phyloP scores from a whole-genome alignment of 2,329 filamentous ascomycete species.

The Phialophora expanda region DNA sequence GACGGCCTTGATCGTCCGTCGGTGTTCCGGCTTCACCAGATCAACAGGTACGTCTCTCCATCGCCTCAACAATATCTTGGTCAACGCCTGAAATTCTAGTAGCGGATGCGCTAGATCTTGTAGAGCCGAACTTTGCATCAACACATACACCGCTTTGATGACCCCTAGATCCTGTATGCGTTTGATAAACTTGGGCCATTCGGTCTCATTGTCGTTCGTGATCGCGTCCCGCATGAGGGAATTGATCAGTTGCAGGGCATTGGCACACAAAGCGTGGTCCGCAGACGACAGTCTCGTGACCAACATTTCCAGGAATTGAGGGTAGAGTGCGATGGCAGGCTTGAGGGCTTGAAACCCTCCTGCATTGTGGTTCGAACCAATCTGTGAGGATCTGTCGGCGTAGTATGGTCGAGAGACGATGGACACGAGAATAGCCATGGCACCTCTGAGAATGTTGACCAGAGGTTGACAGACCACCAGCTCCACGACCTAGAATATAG shows the following conservation, averaged over 20 bases:
- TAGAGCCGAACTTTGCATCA: constrained; percentile 93
- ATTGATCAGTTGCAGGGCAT: constrained; percentile 93
- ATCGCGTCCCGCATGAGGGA: constrained; percentile 91
- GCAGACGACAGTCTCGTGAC: constrained; percentile 90
- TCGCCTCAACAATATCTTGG: constrained; percentile 82
- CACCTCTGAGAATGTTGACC: constrained; percentile 94
- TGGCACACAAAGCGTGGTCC: constrained; percentile 93
- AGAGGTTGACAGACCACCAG: constrained; percentile 93
- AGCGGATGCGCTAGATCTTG: constrained; percentile 89
- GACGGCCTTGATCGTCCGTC: constrained; percentile 81
- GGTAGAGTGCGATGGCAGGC: constrained; percentile 86
- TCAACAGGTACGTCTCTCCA: constrained; percentile 88
- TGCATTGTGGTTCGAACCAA: constrained; percentile 59
- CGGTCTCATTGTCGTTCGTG: constrained; percentile 74
- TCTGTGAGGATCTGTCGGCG: constrained; percentile 57
- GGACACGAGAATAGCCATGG: constrained; percentile 94
- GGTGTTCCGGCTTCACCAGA: constrained; percentile 83
- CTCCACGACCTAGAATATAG: constrained; percentile 70
- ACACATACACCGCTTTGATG: constrained; percentile 85
- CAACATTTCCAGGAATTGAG: constrained; percentile 92
- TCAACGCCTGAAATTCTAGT: constrained; percentile 89
- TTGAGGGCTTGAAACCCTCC: constrained; percentile 89
- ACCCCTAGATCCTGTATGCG: constrained; percentile 88
- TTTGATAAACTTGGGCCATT: constrained; percentile 97
- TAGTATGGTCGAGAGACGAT: constrained; percentile 83